These are phyloP conservation scores for Colletotrichum brevisporum DNA, from an alignment of 2,329 filamentous ascomycete genomes.

Conservation along the genomic window DNA sequence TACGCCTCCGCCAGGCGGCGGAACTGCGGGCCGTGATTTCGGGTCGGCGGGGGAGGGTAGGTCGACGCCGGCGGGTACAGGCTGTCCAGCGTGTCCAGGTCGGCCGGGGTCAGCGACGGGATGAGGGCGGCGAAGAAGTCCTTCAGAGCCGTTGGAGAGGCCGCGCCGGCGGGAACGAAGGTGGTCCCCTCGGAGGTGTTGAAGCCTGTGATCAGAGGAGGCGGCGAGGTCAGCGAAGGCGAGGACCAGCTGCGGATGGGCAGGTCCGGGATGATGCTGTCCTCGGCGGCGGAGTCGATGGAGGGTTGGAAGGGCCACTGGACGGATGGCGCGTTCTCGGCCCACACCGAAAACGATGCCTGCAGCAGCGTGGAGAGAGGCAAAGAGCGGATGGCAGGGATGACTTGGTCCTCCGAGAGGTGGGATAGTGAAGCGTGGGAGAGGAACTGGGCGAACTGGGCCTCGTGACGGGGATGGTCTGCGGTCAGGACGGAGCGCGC, in stretches of 20 bases:
- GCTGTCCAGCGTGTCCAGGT: conserved; percentile 67
- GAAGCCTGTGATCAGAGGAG: conserved; percentile 75
- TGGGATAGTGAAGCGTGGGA: conserved; percentile 63
- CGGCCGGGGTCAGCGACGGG: conserved; percentile 65
- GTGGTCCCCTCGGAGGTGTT: conserved; percentile 77
- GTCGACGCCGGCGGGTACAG: conserved; percentile 69
- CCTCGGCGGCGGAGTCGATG: conserved; percentile 62
- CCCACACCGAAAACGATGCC: conserved; percentile 61
- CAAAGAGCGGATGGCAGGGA: conserved; percentile 63
- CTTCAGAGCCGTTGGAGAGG: conserved; percentile 52
- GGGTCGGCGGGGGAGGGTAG: conserved; percentile 31
- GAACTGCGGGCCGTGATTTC: conserved; percentile 66
- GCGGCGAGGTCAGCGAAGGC: conserved; percentile 67
- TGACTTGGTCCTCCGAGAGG: conserved; percentile 63
- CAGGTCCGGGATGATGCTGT: conserved; percentile 66
- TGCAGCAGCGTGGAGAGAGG: conserved; percentile 53
- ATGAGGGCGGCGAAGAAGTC: conserved; percentile 76
- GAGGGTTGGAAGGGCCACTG: conserved; percentile 79
- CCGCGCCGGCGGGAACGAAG: conserved; percentile 69
- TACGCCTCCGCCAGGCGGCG: conserved; percentile 72
- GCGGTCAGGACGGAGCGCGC: conserved; percentile 67
- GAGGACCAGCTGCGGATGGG: conserved; percentile 73
- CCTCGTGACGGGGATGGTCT: conserved; percentile 69
- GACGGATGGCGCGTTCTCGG: conserved; percentile 57
- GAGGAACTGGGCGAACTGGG: conserved; percentile 70